Base-by-base conservation (phyloP, 1,139 yeast genomes). In the Candida gigantensis region DNA sequence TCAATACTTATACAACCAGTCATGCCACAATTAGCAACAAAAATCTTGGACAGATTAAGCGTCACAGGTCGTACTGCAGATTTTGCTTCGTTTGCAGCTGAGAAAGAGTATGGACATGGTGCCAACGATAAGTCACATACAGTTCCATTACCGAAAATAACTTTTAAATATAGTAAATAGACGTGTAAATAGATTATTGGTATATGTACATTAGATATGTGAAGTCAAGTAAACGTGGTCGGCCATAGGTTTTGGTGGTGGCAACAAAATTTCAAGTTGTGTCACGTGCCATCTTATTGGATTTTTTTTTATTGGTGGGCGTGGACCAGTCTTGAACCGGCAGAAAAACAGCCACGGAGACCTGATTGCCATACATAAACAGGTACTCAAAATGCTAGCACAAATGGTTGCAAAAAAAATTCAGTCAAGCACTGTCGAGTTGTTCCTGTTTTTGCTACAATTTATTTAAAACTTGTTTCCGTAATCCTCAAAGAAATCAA, bases 1-100 rank as follows among this genome's bases (percentile, higher is more conserved):
- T 72, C 92, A 0, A 78, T 92, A 9, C 55, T 86, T 26, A 68
- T 85, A 18, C 77, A 74, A 41, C 88, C 96, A 1, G 68, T 90
- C 18, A 77, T 86, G 32, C 97, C 97, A 0, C 61, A 64, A 2
- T 65, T 87, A 33, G 60, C 95, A 0, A 45, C 51, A 0, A 60
- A 62, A 19, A 62, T 88, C n/a, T 65, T 92, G 28, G 83, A 84
- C 50, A 66, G 89, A 38, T 58, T 92, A 30, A 75, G 68, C 6
- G 89, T 87, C 3, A 54, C 52, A 0, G 64, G 59, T n/a, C 63
- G 90, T 26, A 54, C 62, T 3, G 30, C 65, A 3, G 57, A 59
- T 1, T 62, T 43, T 44, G 68, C 76, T 0, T 39, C 38, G 18
- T 51, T 75, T 20, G 85, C 81, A 0, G 50, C 61, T 2, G 89